phyloP scores from a whole-genome alignment of 768 basidiomycete genomes.

The Pleurotus giganteus region DNA sequence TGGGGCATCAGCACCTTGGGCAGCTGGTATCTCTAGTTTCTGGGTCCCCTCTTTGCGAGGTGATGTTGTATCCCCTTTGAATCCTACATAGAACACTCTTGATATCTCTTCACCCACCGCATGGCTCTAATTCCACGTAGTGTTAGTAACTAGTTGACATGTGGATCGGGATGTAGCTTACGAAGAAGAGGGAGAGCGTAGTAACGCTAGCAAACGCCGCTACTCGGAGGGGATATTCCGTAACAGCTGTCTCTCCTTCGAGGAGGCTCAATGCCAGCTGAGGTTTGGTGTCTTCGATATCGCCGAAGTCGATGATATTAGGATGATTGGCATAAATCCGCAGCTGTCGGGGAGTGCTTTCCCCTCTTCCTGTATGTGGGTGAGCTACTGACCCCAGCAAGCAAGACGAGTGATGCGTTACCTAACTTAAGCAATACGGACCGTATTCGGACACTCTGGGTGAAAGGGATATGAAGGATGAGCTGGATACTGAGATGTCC shows the following conservation, averaged over 20 bases:
- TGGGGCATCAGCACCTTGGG: conserved; percentile 72
- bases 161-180: conserved; percentile 36
- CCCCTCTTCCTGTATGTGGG: conserved; percentile 63
- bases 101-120: conserved; percentile 63
- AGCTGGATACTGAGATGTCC: conserved; percentile 40
- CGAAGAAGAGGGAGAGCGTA: conserved; percentile 76
- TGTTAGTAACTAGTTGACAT: conserved; percentile 11
- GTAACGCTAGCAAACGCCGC: conserved; percentile 77
- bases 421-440: conserved; percentile 78
- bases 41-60: conserved; percentile 56
- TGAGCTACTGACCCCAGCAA: conserved; percentile 4
- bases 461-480: conserved; percentile 81
- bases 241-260: conserved; percentile 65
- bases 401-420: conserved; percentile 26
- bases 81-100: conserved; percentile 77
- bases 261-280: conserved; percentile 69
- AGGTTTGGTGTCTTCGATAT: conserved; percentile 66
- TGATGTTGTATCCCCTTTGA: conserved; percentile 69
- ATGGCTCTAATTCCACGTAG: conserved; percentile 47
- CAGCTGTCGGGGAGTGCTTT: conserved; percentile 70
- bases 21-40: conserved; percentile 75
- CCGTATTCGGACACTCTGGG: conserved; percentile 70
- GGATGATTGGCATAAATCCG: conserved; percentile 73
- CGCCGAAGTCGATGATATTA: conserved; percentile 74
- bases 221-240: conserved; percentile 76